Percentiles rank a stretch among this genome's conserved stretches.
These are phyloP conservation scores for Gastrolobium villosum DNA, from an alignment of 306 rosid genomes.

Conservation along the genomic window DNA sequence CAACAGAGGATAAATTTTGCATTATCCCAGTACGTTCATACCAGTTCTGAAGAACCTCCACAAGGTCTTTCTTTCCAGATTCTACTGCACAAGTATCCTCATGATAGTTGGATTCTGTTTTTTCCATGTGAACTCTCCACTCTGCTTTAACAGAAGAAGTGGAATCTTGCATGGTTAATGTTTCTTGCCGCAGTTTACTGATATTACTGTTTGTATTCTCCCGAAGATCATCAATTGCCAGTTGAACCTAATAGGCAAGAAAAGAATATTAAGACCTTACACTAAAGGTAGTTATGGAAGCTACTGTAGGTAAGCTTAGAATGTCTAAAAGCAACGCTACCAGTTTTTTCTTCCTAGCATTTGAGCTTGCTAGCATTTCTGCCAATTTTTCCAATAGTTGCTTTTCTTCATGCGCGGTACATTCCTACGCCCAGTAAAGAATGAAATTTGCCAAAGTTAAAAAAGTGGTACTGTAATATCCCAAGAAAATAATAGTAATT, in stretches of 20 bases:
- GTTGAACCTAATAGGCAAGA: conserved; percentile 81
- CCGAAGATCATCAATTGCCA: conserved; percentile 87
- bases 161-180: conserved; percentile 89
- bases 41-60: conserved; percentile 90
- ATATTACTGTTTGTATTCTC: conserved; percentile 91
- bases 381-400: conserved; percentile 92
- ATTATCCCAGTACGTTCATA: conserved; percentile 46
- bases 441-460: conserved; percentile 9
- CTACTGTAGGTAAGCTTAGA: conserved; percentile 5
- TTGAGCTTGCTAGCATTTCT: conserved; percentile 92
- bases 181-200: conserved; percentile 77
- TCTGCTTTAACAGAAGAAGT: conserved; percentile 79
- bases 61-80: conserved; percentile 83
- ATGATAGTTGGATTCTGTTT: conserved; percentile 79
- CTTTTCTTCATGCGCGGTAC: conserved; percentile 93
- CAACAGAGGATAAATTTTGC: conserved; percentile 27
- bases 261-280: conserved; percentile 5
- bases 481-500: too few relatives aligned
- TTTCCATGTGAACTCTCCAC: conserved; percentile 90
- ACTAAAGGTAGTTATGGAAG: not conserved
- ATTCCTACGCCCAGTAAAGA: conserved; percentile 63
- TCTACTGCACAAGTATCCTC: conserved; percentile 90
- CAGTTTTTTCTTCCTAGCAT: conserved; percentile 91
- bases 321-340: conserved; percentile 53
- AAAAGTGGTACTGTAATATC: too few relatives aligned